A percentile compares a stretch with the other conserved stretches of the same genome.
These are phyloP conservation scores for Paratinospora sagittata DNA, from an alignment of 164 flowering plant genomes.

Conservation along the genomic window DNA sequence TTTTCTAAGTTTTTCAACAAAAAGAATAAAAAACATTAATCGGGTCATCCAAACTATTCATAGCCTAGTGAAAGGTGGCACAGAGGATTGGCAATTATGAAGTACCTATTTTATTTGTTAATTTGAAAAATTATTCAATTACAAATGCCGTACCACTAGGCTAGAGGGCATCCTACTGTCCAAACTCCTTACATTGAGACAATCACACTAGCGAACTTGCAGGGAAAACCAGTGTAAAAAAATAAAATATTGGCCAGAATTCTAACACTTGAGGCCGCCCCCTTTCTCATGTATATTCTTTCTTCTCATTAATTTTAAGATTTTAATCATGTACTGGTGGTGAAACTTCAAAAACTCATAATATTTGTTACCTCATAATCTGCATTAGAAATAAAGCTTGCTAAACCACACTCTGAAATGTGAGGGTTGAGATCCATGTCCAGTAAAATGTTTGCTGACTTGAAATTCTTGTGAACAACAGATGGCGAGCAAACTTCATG, in stretches of 20 bases:
- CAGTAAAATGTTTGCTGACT: slow-evolving; percentile 84
- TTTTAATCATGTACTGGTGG: background rate
- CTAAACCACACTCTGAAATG: slow-evolving; percentile 85
- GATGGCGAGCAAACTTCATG: slow-evolving; percentile 95
- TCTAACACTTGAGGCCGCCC: background rate
- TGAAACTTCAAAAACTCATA: background rate
- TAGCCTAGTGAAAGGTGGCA: too few relatives aligned
- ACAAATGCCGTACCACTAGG: background rate
- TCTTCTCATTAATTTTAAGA: background rate
- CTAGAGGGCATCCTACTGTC: background rate
- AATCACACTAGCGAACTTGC: background rate
- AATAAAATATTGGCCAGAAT: background rate
- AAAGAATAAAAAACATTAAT: too few relatives aligned
- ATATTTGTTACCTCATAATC: slow-evolving; percentile 35
- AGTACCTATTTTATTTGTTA: too few relatives aligned
- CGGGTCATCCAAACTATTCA: too few relatives aligned
- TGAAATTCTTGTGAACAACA: slow-evolving; percentile 73
- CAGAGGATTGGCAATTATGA: too few relatives aligned
- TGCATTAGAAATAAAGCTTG: slow-evolving; percentile 59
- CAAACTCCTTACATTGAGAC: background rate
- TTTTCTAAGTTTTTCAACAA: too few relatives aligned
- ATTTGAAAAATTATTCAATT: too few relatives aligned
- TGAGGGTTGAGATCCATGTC: slow-evolving; percentile 89
- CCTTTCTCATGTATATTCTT: background rate
- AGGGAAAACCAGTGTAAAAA: background rate